Percentiles rank a stretch among this genome's conserved stretches.
phyloP scores from a whole-genome alignment of 2,329 filamentous ascomycete species.

The Reticulascus tulasneorum region DNA sequence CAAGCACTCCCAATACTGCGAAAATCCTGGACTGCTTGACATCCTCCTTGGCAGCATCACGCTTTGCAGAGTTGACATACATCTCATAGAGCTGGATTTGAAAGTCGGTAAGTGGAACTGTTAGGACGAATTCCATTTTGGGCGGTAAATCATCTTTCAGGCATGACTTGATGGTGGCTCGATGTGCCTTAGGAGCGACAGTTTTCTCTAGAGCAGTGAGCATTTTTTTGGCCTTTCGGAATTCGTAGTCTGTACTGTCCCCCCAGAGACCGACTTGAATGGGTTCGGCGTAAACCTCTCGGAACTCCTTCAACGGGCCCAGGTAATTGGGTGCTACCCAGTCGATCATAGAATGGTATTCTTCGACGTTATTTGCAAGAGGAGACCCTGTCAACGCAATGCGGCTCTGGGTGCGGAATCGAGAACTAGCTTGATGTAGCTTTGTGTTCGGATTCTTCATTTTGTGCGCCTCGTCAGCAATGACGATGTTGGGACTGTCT shows the following conservation, averaged over 20 bases:
- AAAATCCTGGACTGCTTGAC: conserved; percentile 29
- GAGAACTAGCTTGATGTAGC: conserved; percentile 48
- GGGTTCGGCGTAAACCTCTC: conserved; percentile 62
- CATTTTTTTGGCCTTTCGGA: conserved; percentile 58
- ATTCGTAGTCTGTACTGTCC: conserved; percentile 56
- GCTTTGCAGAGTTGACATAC: conserved; percentile 29
- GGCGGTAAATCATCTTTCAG: conserved; percentile 64
- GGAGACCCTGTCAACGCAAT: conserved; percentile 87
- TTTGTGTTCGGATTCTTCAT: conserved; percentile 63
- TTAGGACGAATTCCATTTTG: conserved; percentile 81
- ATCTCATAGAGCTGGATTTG: conserved; percentile 61
- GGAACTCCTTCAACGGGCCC: conserved; percentile 65
- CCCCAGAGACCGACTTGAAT: conserved; percentile 68
- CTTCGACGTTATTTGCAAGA: conserved; percentile 75
- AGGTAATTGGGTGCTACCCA: conserved; percentile 82
- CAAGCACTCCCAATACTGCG: conserved; percentile 33
- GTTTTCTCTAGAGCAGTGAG: conserved; percentile 67
- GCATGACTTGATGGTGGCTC: conserved; percentile 62
- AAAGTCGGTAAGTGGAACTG: conserved; percentile 61
- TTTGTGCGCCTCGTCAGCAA: conserved; percentile 81
- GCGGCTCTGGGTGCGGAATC: conserved; percentile 64
- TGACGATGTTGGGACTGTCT: conserved; percentile 63
- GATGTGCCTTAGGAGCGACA: conserved; percentile 73
- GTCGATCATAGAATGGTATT: conserved; percentile 84
- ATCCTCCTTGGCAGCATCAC: background rate